Conservation (phyloP, 257 asterid species). For the Solanum commersonii region DNA sequence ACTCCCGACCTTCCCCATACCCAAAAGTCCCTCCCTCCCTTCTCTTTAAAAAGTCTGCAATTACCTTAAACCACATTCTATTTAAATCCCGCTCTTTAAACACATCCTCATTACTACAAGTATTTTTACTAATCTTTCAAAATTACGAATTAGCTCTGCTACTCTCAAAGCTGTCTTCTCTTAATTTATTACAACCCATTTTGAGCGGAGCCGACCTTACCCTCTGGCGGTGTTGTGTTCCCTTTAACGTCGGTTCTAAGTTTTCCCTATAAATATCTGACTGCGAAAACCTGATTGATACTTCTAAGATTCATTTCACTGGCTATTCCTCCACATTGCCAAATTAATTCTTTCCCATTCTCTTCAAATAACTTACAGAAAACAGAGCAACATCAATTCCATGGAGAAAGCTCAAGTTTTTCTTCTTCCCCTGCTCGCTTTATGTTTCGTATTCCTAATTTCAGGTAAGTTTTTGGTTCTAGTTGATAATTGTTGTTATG, state of each 20-base stretch:
- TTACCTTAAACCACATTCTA: neutral
- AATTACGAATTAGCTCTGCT: neutral
- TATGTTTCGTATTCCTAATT: constrained; percentile 2
- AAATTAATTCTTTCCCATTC: no score
- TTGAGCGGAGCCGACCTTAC: constrained; percentile 7
- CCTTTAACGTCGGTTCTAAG: neutral
- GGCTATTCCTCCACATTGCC: neutral
- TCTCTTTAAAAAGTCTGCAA: neutral
- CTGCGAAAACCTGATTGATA: no score
- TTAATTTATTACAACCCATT: neutral
- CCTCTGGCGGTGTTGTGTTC: constrained; percentile 12
- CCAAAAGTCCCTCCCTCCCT: neutral
- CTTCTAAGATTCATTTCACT: neutral
- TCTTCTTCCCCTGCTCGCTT: neutral
- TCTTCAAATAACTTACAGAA: neutral
- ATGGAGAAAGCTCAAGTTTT: constrained; percentile 7
- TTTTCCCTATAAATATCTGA: neutral
- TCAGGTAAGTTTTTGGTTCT: constrained; percentile 9
- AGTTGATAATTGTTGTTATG: neutral
- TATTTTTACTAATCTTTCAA: neutral
- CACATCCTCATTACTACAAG: neutral
- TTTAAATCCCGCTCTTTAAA: neutral
- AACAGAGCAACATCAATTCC: neutral
- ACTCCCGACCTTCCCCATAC: neutral
- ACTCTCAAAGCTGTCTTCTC: neutral